Base-by-base conservation (phyloP, 345 rosid genomes). In the Citrus trifoliata region DNA sequence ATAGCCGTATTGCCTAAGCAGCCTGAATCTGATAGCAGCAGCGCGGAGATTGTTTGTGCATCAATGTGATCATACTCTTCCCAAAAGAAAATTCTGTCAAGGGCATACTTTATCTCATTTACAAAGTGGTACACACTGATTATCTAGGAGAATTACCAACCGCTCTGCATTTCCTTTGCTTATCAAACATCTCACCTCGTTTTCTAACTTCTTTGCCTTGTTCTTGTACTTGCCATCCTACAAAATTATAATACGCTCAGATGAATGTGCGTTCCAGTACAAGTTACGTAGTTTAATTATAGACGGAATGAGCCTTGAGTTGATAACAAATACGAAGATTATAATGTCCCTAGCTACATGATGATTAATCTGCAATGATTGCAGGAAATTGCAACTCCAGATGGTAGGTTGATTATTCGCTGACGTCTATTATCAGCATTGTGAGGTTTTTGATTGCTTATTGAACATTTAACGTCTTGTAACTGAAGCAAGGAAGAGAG, bases 1-100 rank as follows among this genome's bases (percentile, higher is more conserved):
- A 62, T 55, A 81, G 5, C 87, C 90, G 40, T 84, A 88, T 73
- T 82, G 90, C 74, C 91, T 76, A 9, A 83, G 85, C 42, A 88
- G 83, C 83, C 87, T 71, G 77, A 86, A 88, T 75, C 67, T 42
- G 10, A 87, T 87, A 78, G 88, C 88, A 10, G 80, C 42, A 2
- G 73, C 59, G 60, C 82, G 77, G 24, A 85, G 82, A 12, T 76
- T 65, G 18, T 67, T 5, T 80, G 69, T 13, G 48, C 70, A 33
- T 28, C 48, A 42, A 42, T 70, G 2, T 3, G 2, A 14, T 4
- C n/a, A 25, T 25, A 25, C 7, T 16, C 72, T 42, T 66, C 79
- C 8, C 2, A 28, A n/a, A 24, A 61, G 18, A 33, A 6, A 68
- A 78, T 51, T 59, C 28, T 77, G 13, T 76, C 35, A 64, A 89